Evolutionary conservation across 805 yeast species (phyloP).

Genomic region (Starmerella floris): DNA sequence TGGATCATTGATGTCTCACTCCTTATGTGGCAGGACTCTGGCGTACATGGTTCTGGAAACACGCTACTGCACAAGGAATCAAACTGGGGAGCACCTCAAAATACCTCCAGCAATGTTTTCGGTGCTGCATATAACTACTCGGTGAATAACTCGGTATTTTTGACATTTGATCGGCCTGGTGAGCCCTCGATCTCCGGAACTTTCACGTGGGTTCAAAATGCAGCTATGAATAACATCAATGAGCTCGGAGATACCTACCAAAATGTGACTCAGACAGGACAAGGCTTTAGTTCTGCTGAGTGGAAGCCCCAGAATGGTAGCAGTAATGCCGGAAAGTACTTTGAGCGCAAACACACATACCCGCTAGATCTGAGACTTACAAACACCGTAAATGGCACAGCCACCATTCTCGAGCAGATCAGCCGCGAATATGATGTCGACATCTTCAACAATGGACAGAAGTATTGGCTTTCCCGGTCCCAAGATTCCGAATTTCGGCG

Average conservation of each 20-base stretch:
- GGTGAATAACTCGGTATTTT: conserved; percentile 1
- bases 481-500: conserved; percentile 3
- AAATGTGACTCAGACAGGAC: conserved; percentile 2
- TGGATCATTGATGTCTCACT: conserved; percentile 26
- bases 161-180: neutral
- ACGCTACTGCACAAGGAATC: neutral
- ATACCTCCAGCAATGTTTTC: neutral
- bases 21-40: conserved; percentile 22
- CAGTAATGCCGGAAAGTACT: neutral
- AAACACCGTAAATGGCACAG: neutral
- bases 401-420: neutral
- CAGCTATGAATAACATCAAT: conserved; percentile 2
- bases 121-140: conserved; percentile 1
- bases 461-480: conserved; percentile 1
- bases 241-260: neutral
- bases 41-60: conserved; percentile 20
- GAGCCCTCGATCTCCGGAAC: neutral
- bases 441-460: conserved; percentile 1
- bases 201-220: conserved; percentile 2
- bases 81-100: neutral
- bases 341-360: neutral
- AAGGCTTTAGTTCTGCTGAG: neutral
- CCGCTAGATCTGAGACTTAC: neutral
- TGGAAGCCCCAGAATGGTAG: conserved; percentile 7
- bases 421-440: conserved; percentile 8